phyloP scores from a whole-genome alignment of 768 basidiomycete species.

The Lactarius vividus region DNA sequence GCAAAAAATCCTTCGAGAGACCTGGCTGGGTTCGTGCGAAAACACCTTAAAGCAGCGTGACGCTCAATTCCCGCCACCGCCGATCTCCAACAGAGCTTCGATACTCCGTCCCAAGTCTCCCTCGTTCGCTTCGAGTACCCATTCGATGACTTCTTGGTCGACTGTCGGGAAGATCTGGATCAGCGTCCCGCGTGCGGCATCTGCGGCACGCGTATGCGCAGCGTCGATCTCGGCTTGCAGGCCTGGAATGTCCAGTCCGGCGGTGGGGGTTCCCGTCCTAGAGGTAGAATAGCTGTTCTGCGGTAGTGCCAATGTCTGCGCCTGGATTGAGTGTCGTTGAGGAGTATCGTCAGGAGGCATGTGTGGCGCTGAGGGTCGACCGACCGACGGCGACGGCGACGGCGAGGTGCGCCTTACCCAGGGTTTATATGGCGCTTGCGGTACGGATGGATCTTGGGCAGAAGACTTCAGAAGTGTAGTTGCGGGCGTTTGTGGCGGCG shows the following conservation, averaged over 20 bases:
- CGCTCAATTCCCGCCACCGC: slow-evolving; percentile 31
- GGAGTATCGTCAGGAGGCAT: slow-evolving; percentile 51
- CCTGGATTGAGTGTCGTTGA: slow-evolving; percentile 30
- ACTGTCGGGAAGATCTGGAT: slow-evolving; percentile 84
- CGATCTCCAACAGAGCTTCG: slow-evolving; percentile 79
- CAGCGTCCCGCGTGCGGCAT: slow-evolving; percentile 72
- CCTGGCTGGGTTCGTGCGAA: slow-evolving; percentile 13
- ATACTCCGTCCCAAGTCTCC: slow-evolving; percentile 90
- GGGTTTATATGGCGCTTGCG: slow-evolving; percentile 72
- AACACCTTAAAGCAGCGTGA: neutral
- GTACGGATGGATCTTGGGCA: slow-evolving; percentile 3
- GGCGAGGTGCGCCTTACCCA: slow-evolving; percentile 57
- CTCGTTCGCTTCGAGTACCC: slow-evolving; percentile 85
- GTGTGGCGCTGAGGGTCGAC: slow-evolving; percentile 28
- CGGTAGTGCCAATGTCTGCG: slow-evolving; percentile 8
- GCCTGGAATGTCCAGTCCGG: slow-evolving; percentile 52
- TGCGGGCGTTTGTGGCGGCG: slow-evolving; percentile 15
- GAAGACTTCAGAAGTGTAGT: neutral
- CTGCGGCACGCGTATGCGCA: slow-evolving; percentile 70
- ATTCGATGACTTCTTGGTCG: slow-evolving; percentile 81
- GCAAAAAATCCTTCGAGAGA: neutral
- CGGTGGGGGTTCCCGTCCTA: slow-evolving; percentile 28
- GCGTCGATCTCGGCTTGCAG: slow-evolving; percentile 76
- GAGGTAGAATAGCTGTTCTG: slow-evolving; percentile 15
- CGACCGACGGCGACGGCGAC: slow-evolving; percentile 32